Percentiles rank a stretch among this genome's conserved stretches.
These are phyloP conservation scores for Davidsoniella virescens DNA, from an alignment of 2,329 filamentous ascomycete species.

Conservation along the genomic window DNA sequence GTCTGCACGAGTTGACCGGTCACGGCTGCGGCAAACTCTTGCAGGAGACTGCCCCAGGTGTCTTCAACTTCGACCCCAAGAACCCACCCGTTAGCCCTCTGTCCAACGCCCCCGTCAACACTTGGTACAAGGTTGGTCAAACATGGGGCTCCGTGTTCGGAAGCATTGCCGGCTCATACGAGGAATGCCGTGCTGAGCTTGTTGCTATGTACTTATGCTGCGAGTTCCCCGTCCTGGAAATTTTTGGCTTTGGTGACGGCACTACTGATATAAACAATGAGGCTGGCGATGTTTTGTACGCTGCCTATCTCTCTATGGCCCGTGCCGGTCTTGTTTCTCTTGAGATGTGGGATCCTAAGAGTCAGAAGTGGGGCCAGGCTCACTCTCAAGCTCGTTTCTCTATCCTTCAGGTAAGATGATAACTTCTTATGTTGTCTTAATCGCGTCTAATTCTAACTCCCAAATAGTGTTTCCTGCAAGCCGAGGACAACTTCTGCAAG, in stretches of 20 bases:
- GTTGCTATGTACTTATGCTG: constrained; percentile 85
- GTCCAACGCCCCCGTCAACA: constrained; percentile 55
- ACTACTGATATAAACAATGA: constrained; percentile 52
- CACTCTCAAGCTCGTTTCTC: constrained; percentile 86
- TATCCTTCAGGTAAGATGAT: constrained; percentile 43
- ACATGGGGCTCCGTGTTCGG: constrained; percentile 93
- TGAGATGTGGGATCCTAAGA: constrained; percentile 90
- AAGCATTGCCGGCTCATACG: constrained; percentile 71
- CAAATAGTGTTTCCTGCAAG: constrained; percentile 56
- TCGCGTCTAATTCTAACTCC: constrained; percentile 5
- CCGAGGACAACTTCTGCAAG: constrained; percentile 73
- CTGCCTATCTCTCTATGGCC: constrained; percentile 84
- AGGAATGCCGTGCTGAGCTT: constrained; percentile 73
- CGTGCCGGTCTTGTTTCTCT: constrained; percentile 76
- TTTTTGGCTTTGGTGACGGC: constrained; percentile 82
- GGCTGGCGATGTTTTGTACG: constrained; percentile 76
- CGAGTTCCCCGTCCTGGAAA: constrained; percentile 74
- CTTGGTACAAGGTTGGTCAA: constrained; percentile 88
- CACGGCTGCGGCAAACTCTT: constrained; percentile 90
- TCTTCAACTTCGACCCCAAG: constrained; percentile 74
- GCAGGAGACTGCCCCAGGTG: constrained; percentile 67
- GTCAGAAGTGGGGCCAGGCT: constrained; percentile 78
- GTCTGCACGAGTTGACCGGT: constrained; percentile 72
- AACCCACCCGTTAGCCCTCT: constrained; percentile 72
- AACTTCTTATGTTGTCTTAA: neutral